Percentiles rank a stretch among this genome's conserved stretches.
These are phyloP conservation scores for Vaccinium vitisidaea DNA, from an alignment of 148 eudicot genomes.

Conservation along the genomic window DNA sequence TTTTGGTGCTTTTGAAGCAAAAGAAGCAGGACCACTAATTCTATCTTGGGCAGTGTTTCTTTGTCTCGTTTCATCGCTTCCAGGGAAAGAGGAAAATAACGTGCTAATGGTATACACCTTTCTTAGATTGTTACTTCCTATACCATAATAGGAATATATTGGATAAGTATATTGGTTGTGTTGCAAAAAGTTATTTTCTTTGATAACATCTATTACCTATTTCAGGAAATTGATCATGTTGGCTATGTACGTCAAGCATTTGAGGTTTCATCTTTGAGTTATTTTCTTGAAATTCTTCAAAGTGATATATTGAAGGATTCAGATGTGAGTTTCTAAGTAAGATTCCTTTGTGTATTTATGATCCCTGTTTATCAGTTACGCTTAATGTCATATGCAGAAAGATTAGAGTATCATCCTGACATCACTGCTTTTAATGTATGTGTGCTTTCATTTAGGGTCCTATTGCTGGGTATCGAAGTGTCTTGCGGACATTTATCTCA, in stretches of 20 bases:
- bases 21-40: slow-evolving; percentile 82
- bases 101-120: slow-evolving; percentile 50
- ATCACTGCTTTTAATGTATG: background rate
- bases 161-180: slow-evolving; percentile 17
- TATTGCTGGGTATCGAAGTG: slow-evolving; percentile 78
- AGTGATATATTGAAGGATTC: slow-evolving; percentile 71
- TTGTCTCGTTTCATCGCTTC: slow-evolving; percentile 77
- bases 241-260: slow-evolving; percentile 89
- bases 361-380: background rate
- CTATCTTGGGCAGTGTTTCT: slow-evolving; percentile 93
- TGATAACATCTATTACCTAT: background rate
- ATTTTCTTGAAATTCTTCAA: slow-evolving; percentile 72
- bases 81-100: slow-evolving; percentile 52
- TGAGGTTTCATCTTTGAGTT: slow-evolving; percentile 68
- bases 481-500: slow-evolving; percentile 83
- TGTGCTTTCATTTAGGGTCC: slow-evolving; percentile 52
- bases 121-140: slow-evolving; percentile 8
- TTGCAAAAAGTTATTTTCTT: background rate
- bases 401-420: background rate
- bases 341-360: slow-evolving; percentile 7
- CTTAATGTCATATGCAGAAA: background rate
- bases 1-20: slow-evolving; percentile 54
- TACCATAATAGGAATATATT: background rate
- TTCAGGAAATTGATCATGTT: slow-evolving; percentile 88
- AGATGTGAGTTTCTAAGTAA: slow-evolving; percentile 55